phyloP scores from a whole-genome alignment of 345 rosid species.

The Salix purpurea region DNA sequence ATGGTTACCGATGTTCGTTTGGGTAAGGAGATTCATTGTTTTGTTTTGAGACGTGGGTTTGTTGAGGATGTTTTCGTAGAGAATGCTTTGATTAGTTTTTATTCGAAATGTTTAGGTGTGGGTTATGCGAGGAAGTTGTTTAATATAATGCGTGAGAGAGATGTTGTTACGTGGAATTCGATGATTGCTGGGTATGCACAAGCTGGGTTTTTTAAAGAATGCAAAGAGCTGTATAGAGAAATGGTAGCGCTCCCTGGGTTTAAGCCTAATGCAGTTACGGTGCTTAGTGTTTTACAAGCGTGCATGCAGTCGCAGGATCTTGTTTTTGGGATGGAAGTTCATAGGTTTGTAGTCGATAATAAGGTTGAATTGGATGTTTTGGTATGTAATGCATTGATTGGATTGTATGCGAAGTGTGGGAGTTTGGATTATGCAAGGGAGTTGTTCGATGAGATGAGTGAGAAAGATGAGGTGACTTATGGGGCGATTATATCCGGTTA shows the following conservation, averaged over 20 bases:
- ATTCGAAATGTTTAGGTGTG: slow-evolving; percentile 45
- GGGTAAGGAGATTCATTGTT: slow-evolving; percentile 61
- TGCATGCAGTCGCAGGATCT: slow-evolving; percentile 70
- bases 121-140: slow-evolving; percentile 55
- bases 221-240: slow-evolving; percentile 54
- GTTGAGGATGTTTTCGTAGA: slow-evolving; percentile 49
- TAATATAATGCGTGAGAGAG: slow-evolving; percentile 56
- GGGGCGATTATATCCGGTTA: slow-evolving; percentile 67
- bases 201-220: slow-evolving; percentile 54
- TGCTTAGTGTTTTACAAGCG: slow-evolving; percentile 64
- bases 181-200: slow-evolving; percentile 84
- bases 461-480: slow-evolving; percentile 61
- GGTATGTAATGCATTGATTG: slow-evolving; percentile 63
- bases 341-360: slow-evolving; percentile 39
- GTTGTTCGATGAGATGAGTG: slow-evolving; percentile 61
- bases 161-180: slow-evolving; percentile 78
- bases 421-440: slow-evolving; percentile 68
- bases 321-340: slow-evolving; percentile 69
- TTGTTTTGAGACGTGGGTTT: slow-evolving; percentile 43
- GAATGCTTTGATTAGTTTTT: slow-evolving; percentile 64
- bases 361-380: slow-evolving; percentile 48
- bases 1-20: slow-evolving; percentile 21
- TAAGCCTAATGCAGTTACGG: slow-evolving; percentile 62
- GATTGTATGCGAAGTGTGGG: slow-evolving; percentile 74
- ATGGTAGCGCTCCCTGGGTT: slow-evolving; percentile 43